These are phyloP conservation scores for Hypocrella siamensis DNA, from an alignment of 2,329 filamentous ascomycete species.

Conservation along the genomic window DNA sequence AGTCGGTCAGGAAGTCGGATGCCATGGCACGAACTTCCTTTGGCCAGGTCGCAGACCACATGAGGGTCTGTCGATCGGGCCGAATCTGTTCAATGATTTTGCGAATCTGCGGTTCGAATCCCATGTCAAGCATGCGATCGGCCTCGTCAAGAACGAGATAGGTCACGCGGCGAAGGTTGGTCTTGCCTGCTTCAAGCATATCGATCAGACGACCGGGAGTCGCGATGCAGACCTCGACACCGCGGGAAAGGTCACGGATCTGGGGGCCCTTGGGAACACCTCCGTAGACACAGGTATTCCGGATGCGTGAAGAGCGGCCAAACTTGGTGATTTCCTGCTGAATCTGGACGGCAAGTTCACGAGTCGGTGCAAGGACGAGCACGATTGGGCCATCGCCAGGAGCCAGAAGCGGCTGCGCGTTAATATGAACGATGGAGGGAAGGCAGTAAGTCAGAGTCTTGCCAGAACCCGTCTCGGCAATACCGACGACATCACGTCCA, in stretches of 20 bases:
- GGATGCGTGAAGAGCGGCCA: conserved; percentile 91
- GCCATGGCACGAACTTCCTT: conserved; percentile 94
- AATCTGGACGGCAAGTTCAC: conserved; percentile 96
- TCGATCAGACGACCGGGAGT: conserved; percentile 96
- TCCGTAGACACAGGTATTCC: conserved; percentile 97
- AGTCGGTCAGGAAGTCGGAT: conserved; percentile 80
- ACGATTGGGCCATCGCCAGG: conserved; percentile 95
- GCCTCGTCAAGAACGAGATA: conserved; percentile 98
- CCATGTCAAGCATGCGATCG: conserved; percentile 99
- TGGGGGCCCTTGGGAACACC: conserved; percentile 97
- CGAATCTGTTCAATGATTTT: conserved; percentile 98
- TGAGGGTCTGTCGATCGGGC: conserved; percentile 95
- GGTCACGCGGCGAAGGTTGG: conserved; percentile 92
- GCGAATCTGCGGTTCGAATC: conserved; percentile 98
- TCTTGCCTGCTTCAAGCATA: conserved; percentile 96
- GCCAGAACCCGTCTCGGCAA: conserved; percentile 96
- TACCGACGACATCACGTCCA: conserved; percentile 95
- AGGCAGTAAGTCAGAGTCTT: conserved; percentile 98
- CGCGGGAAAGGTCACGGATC: conserved; percentile 84
- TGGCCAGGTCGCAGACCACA: conserved; percentile 99
- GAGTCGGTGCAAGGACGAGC: conserved; percentile 85
- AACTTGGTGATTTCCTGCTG: conserved; percentile 98
- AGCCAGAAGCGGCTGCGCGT: conserved; percentile 89
- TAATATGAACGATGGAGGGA: conserved; percentile 97
- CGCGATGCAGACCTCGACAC: conserved; percentile 97